Conservation (phyloP, 495 filamentous ascomycete species). For the Aspergillus haitiensis region DNA sequence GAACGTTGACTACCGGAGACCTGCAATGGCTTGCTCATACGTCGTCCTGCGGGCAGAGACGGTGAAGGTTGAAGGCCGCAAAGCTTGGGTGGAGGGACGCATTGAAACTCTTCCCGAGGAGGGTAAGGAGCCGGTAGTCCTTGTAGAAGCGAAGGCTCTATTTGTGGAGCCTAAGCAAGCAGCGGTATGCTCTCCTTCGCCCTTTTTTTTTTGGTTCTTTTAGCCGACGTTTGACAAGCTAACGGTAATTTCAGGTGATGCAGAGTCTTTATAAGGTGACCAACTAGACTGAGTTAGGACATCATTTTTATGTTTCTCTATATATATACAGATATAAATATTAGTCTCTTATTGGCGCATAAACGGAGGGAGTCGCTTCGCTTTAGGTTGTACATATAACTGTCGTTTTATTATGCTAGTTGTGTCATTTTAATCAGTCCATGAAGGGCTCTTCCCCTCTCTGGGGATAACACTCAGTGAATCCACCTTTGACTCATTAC, state of each 20-base stretch:
- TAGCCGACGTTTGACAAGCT: conserved; percentile 1
- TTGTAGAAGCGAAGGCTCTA: conserved; percentile 78
- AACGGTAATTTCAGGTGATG: conserved; percentile 28
- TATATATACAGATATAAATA: background rate
- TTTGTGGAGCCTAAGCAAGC: conserved; percentile 89
- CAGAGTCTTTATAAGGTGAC: conserved; percentile 32
- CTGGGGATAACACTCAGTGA: background rate
- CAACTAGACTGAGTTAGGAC: conserved; percentile 12
- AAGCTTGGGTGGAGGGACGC: conserved; percentile 92
- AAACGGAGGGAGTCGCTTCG: conserved; percentile 9
- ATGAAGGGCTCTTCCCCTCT: background rate
- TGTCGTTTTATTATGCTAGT: background rate
- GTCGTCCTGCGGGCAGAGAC: conserved; percentile 79
- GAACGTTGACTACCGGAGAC: conserved; percentile 83
- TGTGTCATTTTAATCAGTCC: background rate
- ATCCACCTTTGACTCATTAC: too few species aligned
- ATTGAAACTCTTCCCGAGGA: conserved; percentile 77
- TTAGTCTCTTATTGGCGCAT: conserved; percentile 8
- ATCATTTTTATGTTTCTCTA: background rate
- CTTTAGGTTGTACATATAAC: conserved; percentile 19
- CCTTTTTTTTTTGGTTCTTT: background rate
- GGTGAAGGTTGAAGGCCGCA: conserved; percentile 85
- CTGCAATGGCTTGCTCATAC: conserved; percentile 73
- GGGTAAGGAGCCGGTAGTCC: conserved; percentile 60
- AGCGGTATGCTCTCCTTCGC: conserved; percentile 53